These are phyloP conservation scores for Starmerella floricola DNA, from an alignment of 805 yeast species.

Conservation along the genomic window DNA sequence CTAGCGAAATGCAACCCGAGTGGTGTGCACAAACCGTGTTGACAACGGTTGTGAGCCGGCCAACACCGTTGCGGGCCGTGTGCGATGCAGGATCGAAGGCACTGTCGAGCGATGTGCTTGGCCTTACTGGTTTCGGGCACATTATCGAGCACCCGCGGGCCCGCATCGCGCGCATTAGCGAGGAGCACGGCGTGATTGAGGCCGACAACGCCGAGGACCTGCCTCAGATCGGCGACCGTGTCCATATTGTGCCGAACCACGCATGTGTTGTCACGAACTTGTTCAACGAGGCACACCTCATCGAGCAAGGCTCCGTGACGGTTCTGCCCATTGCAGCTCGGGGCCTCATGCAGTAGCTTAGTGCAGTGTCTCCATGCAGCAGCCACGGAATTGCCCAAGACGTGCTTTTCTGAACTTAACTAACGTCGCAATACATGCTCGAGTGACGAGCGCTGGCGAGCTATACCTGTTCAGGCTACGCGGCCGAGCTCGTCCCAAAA, in stretches of 20 bases:
- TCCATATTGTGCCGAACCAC: conserved; percentile 15
- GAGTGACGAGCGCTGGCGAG: too few species aligned
- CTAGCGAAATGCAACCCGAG: conserved; percentile 9
- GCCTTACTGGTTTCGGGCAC: conserved; percentile 9
- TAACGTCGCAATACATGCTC: too few species aligned
- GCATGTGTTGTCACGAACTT: conserved; percentile 16
- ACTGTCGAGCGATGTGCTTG: conserved; percentile 12
- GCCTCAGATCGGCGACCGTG: conserved; percentile 13
- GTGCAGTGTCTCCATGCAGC: background rate
- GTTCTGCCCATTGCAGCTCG: conserved; percentile 11
- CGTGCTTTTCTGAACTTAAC: background rate
- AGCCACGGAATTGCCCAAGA: background rate
- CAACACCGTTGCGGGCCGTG: conserved; percentile 14
- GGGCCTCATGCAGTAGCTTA: conserved; percentile 6
- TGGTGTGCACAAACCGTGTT: conserved; percentile 17
- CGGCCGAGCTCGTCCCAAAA: too few species aligned
- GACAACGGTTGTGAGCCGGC: conserved; percentile 15
- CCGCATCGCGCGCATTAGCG: conserved; percentile 12
- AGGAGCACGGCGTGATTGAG: conserved; percentile 19
- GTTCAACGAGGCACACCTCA: conserved; percentile 8
- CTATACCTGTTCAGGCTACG: too few species aligned
- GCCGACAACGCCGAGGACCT: conserved; percentile 12
- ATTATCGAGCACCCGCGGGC: conserved; percentile 13
- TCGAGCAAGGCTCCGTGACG: conserved; percentile 6
- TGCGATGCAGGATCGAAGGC: conserved; percentile 19